Conservation (phyloP, 352 stramenopile genomes). For the Paralagenidium karlingii region DNA sequence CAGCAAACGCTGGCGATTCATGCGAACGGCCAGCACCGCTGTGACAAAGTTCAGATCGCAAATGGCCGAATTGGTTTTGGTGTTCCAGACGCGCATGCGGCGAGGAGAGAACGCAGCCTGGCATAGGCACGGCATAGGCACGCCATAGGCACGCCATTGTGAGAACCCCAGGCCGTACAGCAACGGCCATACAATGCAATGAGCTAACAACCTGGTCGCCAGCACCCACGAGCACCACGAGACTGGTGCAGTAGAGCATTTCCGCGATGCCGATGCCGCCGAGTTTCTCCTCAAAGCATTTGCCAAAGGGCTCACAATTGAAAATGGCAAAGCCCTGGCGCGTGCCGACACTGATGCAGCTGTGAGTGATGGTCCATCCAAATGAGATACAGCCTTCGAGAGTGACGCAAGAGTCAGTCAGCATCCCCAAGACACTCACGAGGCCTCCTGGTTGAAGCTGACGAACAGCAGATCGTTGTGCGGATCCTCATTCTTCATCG, state of each 20-base stretch:
- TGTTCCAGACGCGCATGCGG: slow-evolving; percentile 87
- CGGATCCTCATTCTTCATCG: slow-evolving; percentile 1
- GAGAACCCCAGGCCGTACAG: not conserved
- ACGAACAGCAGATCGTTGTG: slow-evolving; percentile 68
- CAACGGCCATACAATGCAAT: not conserved
- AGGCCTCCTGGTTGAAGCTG: slow-evolving; percentile 88
- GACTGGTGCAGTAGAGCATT: slow-evolving; percentile 89
- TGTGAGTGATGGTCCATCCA: slow-evolving; percentile 12
- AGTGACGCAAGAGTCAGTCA: not conserved
- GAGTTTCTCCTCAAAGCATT: slow-evolving; percentile 78
- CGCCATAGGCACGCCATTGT: not conserved
- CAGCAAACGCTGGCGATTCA: slow-evolving; percentile 84
- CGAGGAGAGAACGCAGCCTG: slow-evolving; percentile 84
- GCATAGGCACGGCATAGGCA: not conserved
- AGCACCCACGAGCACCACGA: slow-evolving; percentile 85
- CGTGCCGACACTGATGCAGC: slow-evolving; percentile 85
- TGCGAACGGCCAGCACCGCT: slow-evolving; percentile 77
- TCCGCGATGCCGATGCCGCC: slow-evolving; percentile 84
- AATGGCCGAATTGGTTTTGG: slow-evolving; percentile 80
- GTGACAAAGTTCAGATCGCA: slow-evolving; percentile 90
- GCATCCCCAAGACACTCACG: slow-evolving; percentile 21
- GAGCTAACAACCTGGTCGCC: slow-evolving; percentile 62
- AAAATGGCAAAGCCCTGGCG: slow-evolving; percentile 82
- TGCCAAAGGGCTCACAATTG: slow-evolving; percentile 87
- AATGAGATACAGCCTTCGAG: not conserved